Percentiles rank a stretch among this genome's conserved stretches.
Evolutionary conservation across 2,329 filamentous ascomycete species (phyloP).

Genomic region (Didymellaceae sp.): DNA sequence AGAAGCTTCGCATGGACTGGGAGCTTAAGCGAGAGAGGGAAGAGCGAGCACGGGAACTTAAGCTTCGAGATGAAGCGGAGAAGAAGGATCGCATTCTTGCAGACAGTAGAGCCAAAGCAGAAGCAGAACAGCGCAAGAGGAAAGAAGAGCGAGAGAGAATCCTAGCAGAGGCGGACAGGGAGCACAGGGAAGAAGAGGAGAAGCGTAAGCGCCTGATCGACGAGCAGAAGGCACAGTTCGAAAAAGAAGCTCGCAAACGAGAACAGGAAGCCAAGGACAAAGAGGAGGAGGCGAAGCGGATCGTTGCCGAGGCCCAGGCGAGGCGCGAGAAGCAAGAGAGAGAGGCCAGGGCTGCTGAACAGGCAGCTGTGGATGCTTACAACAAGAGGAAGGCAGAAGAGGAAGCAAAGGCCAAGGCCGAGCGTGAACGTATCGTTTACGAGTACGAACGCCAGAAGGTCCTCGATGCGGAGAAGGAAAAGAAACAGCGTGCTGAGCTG

Average conservation of each 20-base stretch:
- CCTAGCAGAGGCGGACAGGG: constrained; percentile 18
- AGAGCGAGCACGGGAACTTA: constrained; percentile 42
- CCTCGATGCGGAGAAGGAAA: constrained; percentile 46
- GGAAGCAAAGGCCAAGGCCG: constrained; percentile 38
- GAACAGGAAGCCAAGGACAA: constrained; percentile 19
- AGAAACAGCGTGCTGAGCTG: constrained; percentile 46
- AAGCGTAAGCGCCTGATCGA: constrained; percentile 39
- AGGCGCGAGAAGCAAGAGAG: constrained; percentile 35
- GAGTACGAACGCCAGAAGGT: constrained; percentile 48
- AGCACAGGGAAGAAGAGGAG: constrained; percentile 27
- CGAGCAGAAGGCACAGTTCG: constrained; percentile 40
- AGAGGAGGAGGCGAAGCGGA: constrained; percentile 27
- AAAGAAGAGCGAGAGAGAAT: constrained; percentile 30
- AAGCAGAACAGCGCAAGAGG: constrained; percentile 47
- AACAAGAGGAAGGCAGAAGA: constrained; percentile 44
- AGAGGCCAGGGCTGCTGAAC: constrained; percentile 40
- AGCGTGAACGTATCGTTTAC: constrained; percentile 42
- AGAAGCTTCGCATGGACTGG: constrained; percentile 12
- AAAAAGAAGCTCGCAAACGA: constrained; percentile 37
- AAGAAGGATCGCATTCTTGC: constrained; percentile 47
- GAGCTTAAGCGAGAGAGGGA: constrained; percentile 41
- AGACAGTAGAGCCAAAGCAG: constrained; percentile 49
- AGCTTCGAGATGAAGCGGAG: constrained; percentile 48
- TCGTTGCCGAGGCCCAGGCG: constrained; percentile 30
- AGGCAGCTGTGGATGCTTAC: constrained; percentile 44